Conservation (phyloP, 768 basidiomycete species). For the Hygrocybe punicea region DNA sequence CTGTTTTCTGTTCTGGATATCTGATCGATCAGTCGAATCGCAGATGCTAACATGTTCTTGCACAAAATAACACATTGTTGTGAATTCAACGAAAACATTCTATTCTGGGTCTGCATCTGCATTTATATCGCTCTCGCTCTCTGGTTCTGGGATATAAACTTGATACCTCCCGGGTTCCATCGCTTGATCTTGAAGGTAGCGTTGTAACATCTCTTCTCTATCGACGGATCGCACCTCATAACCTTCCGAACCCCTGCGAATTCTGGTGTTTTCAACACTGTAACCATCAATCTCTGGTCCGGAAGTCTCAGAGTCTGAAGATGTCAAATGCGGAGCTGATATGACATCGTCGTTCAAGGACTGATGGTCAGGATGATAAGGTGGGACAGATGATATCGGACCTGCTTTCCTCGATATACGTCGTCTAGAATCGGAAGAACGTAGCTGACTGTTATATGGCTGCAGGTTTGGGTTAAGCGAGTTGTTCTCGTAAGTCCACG, state of each 20-base stretch:
- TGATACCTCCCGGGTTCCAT: constrained; percentile 61
- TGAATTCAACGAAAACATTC: neutral
- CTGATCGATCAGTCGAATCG: too few relatives aligned
- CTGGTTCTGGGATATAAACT: constrained; percentile 60
- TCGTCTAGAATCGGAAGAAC: constrained; percentile 23
- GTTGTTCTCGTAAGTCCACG: constrained; percentile 85
- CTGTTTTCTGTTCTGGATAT: neutral
- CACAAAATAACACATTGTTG: too few relatives aligned
- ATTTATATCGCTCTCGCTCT: constrained; percentile 41
- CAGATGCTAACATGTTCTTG: too few relatives aligned
- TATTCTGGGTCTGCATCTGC: neutral
- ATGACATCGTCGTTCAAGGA: constrained; percentile 34
- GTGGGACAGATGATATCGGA: constrained; percentile 55
- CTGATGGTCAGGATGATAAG: constrained; percentile 73
- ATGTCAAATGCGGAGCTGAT: constrained; percentile 30
- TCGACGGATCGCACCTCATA: constrained; percentile 64
- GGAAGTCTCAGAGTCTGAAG: constrained; percentile 27
- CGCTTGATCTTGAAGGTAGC: constrained; percentile 53
- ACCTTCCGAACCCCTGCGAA: constrained; percentile 78
- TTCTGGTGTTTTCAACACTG: constrained; percentile 22
- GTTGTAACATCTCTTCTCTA: constrained; percentile 61
- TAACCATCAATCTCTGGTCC: constrained; percentile 12
- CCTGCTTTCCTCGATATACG: constrained; percentile 19
- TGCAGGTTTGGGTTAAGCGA: constrained; percentile 71
- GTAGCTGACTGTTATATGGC: constrained; percentile 52